A percentile compares a stretch with the other conserved stretches of the same genome.
phyloP scores from a whole-genome alignment of 164 flowering plant genomes.

The Vitis cinerea region DNA sequence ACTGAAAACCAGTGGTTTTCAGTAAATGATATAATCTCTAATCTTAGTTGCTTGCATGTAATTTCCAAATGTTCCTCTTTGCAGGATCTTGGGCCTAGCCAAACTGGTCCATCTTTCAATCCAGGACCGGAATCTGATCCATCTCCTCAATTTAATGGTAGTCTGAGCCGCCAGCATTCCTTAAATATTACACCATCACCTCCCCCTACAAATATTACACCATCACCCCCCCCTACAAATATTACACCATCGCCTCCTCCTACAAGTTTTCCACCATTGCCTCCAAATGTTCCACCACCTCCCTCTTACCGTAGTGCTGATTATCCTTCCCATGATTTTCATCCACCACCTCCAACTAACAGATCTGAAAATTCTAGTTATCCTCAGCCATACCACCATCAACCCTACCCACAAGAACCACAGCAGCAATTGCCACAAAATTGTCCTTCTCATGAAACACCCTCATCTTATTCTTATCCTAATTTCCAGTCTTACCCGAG shows the following conservation, averaged over 20 bases:
- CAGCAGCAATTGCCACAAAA: slow-evolving; percentile 21
- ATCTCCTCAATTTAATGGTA: slow-evolving; percentile 37
- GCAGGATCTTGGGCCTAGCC: slow-evolving; percentile 61
- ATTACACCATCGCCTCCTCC: slow-evolving; percentile 10
- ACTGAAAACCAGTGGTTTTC: too few relatives aligned
- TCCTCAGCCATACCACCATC: slow-evolving; percentile 51
- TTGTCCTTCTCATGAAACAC: slow-evolving; percentile 50
- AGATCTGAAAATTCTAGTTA: slow-evolving; percentile 44
- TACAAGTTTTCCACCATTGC: background rate
- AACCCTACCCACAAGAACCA: slow-evolving; percentile 41
- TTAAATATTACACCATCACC: slow-evolving; percentile 20
- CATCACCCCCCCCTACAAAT: slow-evolving; percentile 6
- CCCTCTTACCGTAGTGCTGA: slow-evolving; percentile 26
- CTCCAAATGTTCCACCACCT: slow-evolving; percentile 22
- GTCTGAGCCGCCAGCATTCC: slow-evolving; percentile 26
- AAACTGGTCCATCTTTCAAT: slow-evolving; percentile 22
- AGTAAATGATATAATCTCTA: too few relatives aligned
- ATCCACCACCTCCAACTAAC: slow-evolving; percentile 43
- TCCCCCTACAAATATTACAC: slow-evolving; percentile 11
- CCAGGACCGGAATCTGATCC: slow-evolving; percentile 38
- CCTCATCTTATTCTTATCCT: slow-evolving; percentile 44
- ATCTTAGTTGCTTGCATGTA: too few relatives aligned
- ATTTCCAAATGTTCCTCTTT: slow-evolving; percentile 7
- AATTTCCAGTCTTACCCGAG: slow-evolving; percentile 88
- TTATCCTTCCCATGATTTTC: slow-evolving; percentile 51